A percentile compares a stretch with the other conserved stretches of the same genome.
phyloP scores from a whole-genome alignment of 306 rosid genomes.

The Cucurbita ficifolia region DNA sequence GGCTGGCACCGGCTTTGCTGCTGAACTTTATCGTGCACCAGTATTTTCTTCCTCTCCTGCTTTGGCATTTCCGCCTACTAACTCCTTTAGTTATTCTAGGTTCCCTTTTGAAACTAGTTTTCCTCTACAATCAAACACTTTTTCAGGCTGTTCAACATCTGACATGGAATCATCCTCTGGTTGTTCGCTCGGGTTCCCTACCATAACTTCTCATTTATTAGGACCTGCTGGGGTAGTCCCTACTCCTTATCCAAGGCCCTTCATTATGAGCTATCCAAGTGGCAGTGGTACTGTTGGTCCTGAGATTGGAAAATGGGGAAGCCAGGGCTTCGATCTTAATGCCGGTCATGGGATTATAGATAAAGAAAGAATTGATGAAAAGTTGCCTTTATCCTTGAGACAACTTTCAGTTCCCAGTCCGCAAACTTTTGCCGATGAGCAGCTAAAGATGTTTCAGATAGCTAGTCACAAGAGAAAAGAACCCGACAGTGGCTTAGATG shows the following conservation, averaged over 20 bases:
- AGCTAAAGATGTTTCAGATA: slow-evolving; percentile 58
- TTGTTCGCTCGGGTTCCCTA: slow-evolving; percentile 64
- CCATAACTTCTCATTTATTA: slow-evolving; percentile 59
- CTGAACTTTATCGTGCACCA: slow-evolving; percentile 68
- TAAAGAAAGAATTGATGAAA: slow-evolving; percentile 58
- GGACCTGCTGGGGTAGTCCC: slow-evolving; percentile 62
- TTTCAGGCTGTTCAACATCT: slow-evolving; percentile 64
- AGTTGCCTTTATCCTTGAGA: slow-evolving; percentile 47
- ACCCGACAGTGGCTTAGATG: slow-evolving; percentile 84
- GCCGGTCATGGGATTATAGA: slow-evolving; percentile 67
- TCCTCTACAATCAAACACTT: slow-evolving; percentile 58
- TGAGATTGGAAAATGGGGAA: slow-evolving; percentile 82
- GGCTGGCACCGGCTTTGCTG: slow-evolving; percentile 40
- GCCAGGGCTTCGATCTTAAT: slow-evolving; percentile 82
- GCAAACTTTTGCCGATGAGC: slow-evolving; percentile 63
- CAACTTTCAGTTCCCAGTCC: slow-evolving; percentile 54
- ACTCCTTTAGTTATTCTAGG: slow-evolving; percentile 63
- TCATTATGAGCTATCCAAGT: slow-evolving; percentile 65
- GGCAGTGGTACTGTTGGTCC: slow-evolving; percentile 50
- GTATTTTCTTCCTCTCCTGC: slow-evolving; percentile 82
- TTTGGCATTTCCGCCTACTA: slow-evolving; percentile 46
- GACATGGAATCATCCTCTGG: slow-evolving; percentile 69
- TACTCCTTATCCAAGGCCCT: slow-evolving; percentile 58
- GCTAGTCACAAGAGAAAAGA: slow-evolving; percentile 78
- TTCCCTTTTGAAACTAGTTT: slow-evolving; percentile 81